A percentile compares a stretch with the other conserved stretches of the same genome.
phyloP scores from a whole-genome alignment of 352 stramenopile genomes.

The Pythium phragmitis region DNA sequence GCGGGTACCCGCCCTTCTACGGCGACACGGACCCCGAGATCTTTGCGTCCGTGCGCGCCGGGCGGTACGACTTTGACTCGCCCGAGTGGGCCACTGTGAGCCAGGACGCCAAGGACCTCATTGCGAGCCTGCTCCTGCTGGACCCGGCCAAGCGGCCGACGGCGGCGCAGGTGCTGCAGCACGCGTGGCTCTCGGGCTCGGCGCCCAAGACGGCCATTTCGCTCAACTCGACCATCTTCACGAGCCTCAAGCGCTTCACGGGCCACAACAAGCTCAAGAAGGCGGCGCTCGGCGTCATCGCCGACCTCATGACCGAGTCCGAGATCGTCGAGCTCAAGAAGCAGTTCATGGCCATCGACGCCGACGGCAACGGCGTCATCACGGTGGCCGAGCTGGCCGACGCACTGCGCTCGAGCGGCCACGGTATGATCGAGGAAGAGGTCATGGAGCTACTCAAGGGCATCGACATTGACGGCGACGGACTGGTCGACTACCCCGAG shows the following conservation, averaged over 20 bases:
- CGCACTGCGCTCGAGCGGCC: conserved; percentile 76
- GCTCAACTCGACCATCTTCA: conserved; percentile 84
- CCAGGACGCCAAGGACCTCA: conserved; percentile 92
- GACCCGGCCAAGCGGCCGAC: conserved; percentile 92
- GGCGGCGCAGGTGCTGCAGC: conserved; percentile 82
- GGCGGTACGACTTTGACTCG: conserved; percentile 85
- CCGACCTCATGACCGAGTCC: conserved; percentile 77
- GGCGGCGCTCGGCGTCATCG: conserved; percentile 83
- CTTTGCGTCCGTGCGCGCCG: conserved; percentile 77
- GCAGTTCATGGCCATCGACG: conserved; percentile 86
- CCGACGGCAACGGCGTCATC: conserved; percentile 87
- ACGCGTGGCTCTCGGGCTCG: conserved; percentile 84
- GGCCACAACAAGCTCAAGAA: conserved; percentile 92
- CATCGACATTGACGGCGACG: conserved; percentile 90
- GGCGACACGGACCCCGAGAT: conserved; percentile 93
- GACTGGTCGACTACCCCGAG: conserved; percentile 88
- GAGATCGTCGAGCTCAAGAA: conserved; percentile 87
- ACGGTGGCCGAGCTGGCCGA: conserved; percentile 86
- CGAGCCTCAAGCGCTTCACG: conserved; percentile 85
- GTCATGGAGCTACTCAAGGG: conserved; percentile 85
- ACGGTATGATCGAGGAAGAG: conserved; percentile 88
- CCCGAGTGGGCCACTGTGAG: conserved; percentile 84
- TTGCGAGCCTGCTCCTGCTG: conserved; percentile 92
- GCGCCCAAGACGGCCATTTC: conserved; percentile 72
- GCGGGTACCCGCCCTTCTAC: conserved; percentile 96